Percentiles rank a stretch among this genome's conserved stretches.
Conservation (phyloP, 208 protist species). For the Endotrypanum monterogeii region DNA sequence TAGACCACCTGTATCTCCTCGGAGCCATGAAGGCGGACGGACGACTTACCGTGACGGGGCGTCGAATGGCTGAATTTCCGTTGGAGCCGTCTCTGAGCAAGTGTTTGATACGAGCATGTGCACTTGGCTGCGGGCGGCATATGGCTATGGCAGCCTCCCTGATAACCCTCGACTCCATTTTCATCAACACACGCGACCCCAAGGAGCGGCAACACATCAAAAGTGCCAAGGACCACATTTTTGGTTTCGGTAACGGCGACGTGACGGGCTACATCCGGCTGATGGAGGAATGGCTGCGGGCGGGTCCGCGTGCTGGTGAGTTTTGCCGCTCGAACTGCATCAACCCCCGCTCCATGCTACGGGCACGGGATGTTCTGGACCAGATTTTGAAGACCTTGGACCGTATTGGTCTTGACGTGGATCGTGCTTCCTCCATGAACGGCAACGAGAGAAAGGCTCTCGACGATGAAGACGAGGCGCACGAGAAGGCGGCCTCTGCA, state of each 20-base stretch:
- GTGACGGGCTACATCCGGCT: constrained; percentile 80
- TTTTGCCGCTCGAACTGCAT: constrained; percentile 84
- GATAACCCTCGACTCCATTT: constrained; percentile 95
- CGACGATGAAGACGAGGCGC: constrained; percentile 16
- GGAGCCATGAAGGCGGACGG: constrained; percentile 98
- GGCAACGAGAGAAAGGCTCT: background rate
- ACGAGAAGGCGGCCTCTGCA: constrained; percentile 13
- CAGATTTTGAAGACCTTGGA: constrained; percentile 87
- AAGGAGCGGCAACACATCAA: constrained; percentile 63
- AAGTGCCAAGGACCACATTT: constrained; percentile 76
- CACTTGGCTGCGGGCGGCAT: constrained; percentile 81
- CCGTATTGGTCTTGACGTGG: constrained; percentile 72
- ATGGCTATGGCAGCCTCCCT: constrained; percentile 91
- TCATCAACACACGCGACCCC: constrained; percentile 94
- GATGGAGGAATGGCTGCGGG: constrained; percentile 86
- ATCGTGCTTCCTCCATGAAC: background rate
- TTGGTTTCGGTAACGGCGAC: constrained; percentile 84
- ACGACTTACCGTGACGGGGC: constrained; percentile 94
- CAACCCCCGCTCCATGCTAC: constrained; percentile 66
- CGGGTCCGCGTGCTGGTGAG: constrained; percentile 57
- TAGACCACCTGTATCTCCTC: constrained; percentile 98
- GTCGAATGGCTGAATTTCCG: constrained; percentile 99
- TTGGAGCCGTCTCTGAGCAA: constrained; percentile 98
- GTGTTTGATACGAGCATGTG: constrained; percentile 76
- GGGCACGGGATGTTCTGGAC: constrained; percentile 84